Conservation (phyloP, 164 flowering plant species). For the Magnolia sinica region DNA sequence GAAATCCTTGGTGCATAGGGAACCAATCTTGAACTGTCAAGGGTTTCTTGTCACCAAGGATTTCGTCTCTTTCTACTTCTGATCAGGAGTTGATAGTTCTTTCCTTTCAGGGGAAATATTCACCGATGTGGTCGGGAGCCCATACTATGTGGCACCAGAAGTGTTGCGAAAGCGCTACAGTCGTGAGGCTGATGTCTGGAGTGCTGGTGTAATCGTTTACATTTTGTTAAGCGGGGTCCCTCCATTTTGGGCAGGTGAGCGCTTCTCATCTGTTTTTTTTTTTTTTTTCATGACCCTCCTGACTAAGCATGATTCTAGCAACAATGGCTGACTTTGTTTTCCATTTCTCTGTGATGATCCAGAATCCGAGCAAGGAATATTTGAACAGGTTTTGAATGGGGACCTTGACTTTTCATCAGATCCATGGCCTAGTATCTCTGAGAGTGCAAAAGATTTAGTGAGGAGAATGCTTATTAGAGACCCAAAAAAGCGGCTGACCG, state of each 20-base stretch:
- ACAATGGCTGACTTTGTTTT: not conserved
- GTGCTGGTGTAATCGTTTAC: conserved; percentile 82
- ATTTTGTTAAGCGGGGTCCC: conserved; percentile 79
- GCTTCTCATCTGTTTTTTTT: not conserved
- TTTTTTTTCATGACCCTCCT: not conserved
- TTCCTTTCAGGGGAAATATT: conserved; percentile 64
- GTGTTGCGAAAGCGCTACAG: conserved; percentile 64
- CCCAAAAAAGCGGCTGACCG: conserved; percentile 66
- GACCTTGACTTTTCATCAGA: conserved; percentile 64
- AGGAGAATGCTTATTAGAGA: conserved; percentile 67
- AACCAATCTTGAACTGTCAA: too few relatives aligned
- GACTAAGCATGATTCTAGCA: not conserved
- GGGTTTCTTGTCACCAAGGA: not conserved
- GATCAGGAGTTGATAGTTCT: not conserved
- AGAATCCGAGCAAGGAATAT: conserved; percentile 79
- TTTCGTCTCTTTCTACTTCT: not conserved
- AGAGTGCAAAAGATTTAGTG: conserved; percentile 77
- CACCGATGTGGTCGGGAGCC: conserved; percentile 84
- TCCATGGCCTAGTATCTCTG: conserved; percentile 84
- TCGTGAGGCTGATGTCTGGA: conserved; percentile 88
- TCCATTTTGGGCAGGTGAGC: conserved; percentile 93
- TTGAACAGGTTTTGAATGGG: conserved; percentile 71
- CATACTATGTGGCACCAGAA: conserved; percentile 92
- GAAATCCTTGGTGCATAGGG: too few relatives aligned
- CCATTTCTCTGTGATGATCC: conserved; percentile 10